Evolutionary conservation across 2,329 filamentous ascomycete species (phyloP), one percentile per base, ranked within the genome.

Genomic region (Cryphonectria parasitica): DNA sequence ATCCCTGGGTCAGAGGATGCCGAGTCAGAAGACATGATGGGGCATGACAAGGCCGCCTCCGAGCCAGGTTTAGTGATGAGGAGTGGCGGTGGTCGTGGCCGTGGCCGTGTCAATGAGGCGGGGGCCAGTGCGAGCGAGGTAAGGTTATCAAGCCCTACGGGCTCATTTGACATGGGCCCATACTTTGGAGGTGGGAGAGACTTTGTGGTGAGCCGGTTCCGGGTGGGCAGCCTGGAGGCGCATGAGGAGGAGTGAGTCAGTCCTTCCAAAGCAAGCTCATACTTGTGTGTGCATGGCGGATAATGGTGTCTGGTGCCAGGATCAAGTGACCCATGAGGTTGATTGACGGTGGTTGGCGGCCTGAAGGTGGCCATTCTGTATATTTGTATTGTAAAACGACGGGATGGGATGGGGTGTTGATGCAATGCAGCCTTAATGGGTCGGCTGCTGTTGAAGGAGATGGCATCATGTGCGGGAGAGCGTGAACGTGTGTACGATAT

Each of bases 211-310:
- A 72, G 54, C n/a, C 56, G 72, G 22, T 72, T 72, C 22, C 66
- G 66, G 54, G 36, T 72, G 3, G 70, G 72, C 25, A 66, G 70
- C 34, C 49, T 73, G 62, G 72, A 73, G 62, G 70, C 72, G 34
- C 72, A 73, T 22, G 43, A 72, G 62, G 72, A 73, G 49, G 72
- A 73, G 66, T 73, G 31, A 54, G 34, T n/a, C 6, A 6, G n/a
- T n/a, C 41, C 19, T 31, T 17, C 11, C 39, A 13, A 39, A 58
- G 8, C 7, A 39, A 39, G 1, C 11, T 15, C 1, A 15, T 58
- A 11, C 31, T 31, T 60, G 13, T 31, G 19, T 65, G 11, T 54
- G 25, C 17, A 11, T 36, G 58, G 13, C 31, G 22, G 45, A 62
- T 6, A 34, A n/a, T 31, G 54, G 54, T 43, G n/a, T 25, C 36